Conservation (phyloP, 306 rosid genomes). For the Vigna hirtella region DNA sequence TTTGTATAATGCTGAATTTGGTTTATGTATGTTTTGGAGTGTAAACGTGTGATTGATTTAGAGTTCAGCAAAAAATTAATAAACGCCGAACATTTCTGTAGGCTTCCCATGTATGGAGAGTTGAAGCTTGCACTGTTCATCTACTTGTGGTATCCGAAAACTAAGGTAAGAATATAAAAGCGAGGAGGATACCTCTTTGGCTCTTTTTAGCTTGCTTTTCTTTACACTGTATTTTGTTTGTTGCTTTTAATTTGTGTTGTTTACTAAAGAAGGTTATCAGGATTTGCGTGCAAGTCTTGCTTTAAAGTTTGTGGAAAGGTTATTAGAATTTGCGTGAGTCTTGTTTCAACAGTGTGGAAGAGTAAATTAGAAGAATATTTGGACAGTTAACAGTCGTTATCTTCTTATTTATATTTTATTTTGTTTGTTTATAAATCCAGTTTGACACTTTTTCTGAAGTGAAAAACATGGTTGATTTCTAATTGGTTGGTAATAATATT, state of each 20-base stretch:
- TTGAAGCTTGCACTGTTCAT: conserved; percentile 82
- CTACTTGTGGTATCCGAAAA: conserved; percentile 92
- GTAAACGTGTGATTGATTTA: not conserved
- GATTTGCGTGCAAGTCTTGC: conserved; percentile 3
- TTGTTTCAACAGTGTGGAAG: not conserved
- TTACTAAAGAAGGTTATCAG: conserved; percentile 10
- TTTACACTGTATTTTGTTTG: not conserved
- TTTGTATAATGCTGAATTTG: not conserved
- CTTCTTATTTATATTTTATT: not conserved
- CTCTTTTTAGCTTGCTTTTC: conserved; percentile 11
- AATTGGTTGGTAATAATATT: conserved; percentile 1
- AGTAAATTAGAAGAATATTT: not conserved
- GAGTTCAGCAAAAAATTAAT: conserved; percentile 4
- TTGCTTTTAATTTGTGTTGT: not conserved
- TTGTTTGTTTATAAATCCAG: not conserved
- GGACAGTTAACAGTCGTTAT: not conserved
- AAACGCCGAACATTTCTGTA: conserved; percentile 41
- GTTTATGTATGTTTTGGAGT: not conserved
- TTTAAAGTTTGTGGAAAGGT: not conserved
- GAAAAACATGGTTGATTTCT: conserved; percentile 11
- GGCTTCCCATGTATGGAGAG: conserved; percentile 94
- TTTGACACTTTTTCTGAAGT: not conserved
- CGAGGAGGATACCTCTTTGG: not conserved
- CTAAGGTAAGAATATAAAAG: conserved; percentile 62
- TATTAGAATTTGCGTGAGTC: not conserved